Base-by-base conservation (phyloP, 768 basidiomycete species). In the Rhizopogon vinicolor region DNA sequence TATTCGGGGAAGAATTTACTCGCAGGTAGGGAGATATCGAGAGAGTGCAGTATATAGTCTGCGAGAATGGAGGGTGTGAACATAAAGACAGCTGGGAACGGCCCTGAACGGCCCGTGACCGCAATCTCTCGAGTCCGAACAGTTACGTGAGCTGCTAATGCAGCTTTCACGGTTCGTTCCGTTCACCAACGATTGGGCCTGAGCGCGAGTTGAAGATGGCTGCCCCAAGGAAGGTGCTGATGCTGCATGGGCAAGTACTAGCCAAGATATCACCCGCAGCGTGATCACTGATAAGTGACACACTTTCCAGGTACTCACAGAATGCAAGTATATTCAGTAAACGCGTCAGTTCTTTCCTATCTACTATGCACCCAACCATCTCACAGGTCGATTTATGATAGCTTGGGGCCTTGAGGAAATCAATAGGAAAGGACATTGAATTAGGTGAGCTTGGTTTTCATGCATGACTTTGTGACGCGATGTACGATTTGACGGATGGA, bases 351-450 rank as follows among this genome's bases (percentile, higher is more conserved):
- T 2, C 49, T 45, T 7, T 29, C 49, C 43, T 22, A 44, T 37
- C 40, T 12, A 14, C 25, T 31, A 25, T 55, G 44, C 54, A 25
- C 12, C 52, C 41, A 33, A 50, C 25, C 39, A 5, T 37, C 25
- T 18, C 44, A 44, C 40, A 43, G 14, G 49, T 41, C 14, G 48
- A 19, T 50, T 42, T 43, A 35, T 28, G 18, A 10, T 61, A 91
- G 88, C 72, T 90, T 44, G 87, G 85, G 18, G 89, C 88, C 2
- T 72, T 91, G 28, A 78, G 88, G 50, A 90, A 88, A 68, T 77
- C 86, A 55, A 82, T 83, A 59, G 81, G 74, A 55, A 83, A 85
- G 59, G 76, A 78, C 52, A 67, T 89, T 41, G 87, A 91, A 59
- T 74, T 90, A 53, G 85, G 89, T 86, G 52, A 33, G 69, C 5